Conservation (phyloP, 164 flowering plant genomes). For the Aristolochia californica region DNA sequence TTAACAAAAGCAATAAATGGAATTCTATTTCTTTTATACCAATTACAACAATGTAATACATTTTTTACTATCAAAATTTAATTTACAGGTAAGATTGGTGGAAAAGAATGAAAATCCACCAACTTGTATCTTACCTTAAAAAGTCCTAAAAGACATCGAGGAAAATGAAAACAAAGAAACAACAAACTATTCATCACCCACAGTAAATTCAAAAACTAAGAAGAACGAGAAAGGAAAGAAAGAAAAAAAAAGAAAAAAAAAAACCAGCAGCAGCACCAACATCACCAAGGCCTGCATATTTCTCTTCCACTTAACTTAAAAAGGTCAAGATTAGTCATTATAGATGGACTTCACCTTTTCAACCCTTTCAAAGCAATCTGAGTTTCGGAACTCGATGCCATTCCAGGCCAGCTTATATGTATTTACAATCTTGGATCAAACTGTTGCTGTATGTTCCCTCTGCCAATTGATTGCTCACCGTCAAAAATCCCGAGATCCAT, state of each 20-base stretch:
- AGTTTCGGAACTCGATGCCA: constrained; percentile 5
- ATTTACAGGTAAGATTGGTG: constrained; percentile 41
- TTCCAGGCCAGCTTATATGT: constrained; percentile 16
- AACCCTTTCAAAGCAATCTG: constrained; percentile 15
- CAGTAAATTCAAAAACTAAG: neutral
- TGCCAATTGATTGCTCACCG: neutral
- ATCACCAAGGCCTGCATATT: constrained; percentile 22
- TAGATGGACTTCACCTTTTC: constrained; percentile 20
- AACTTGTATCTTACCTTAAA: constrained; percentile 32
- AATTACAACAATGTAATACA: constrained; percentile 36
- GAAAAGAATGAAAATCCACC: constrained; percentile 23
- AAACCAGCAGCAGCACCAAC: neutral
- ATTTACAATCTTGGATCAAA: constrained; percentile 28
- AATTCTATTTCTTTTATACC: constrained; percentile 17
- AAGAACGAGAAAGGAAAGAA: constrained; percentile 1
- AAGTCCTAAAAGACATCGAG: constrained; percentile 15
- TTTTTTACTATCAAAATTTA: constrained; percentile 36
- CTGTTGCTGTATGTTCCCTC: constrained; percentile 9
- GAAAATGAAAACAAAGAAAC: constrained; percentile 9
- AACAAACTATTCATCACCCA: constrained; percentile 10
- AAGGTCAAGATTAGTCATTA: constrained; percentile 28
- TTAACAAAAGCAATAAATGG: constrained; percentile 2
- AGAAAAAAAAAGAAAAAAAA: constrained; percentile 12
- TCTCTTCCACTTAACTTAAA: constrained; percentile 20
- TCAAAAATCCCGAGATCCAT: constrained; percentile 8